Conservation (phyloP, 2,329 filamentous ascomycete genomes). For the Phialocephala subalpina region DNA sequence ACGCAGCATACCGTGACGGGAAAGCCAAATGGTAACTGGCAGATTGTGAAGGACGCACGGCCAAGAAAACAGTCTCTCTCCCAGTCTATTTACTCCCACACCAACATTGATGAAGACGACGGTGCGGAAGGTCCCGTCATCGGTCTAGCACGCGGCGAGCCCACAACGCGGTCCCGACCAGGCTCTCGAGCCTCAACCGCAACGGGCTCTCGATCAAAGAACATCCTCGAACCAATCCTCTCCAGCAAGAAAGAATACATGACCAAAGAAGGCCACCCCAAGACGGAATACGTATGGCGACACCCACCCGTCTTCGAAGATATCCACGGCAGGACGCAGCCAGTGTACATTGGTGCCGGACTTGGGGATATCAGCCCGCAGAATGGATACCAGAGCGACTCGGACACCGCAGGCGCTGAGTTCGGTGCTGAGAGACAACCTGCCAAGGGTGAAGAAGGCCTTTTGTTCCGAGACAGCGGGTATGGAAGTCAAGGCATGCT, state of each 20-base stretch:
- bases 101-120: slow-evolving; percentile 18
- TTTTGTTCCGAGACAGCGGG: slow-evolving; percentile 32
- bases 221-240: slow-evolving; percentile 32
- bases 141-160: slow-evolving; percentile 25
- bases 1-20: slow-evolving; percentile 39
- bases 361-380: slow-evolving; percentile 22
- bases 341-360: slow-evolving; percentile 30
- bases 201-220: slow-evolving; percentile 6
- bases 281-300: slow-evolving; percentile 41
- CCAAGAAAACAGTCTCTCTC: slow-evolving; percentile 9
- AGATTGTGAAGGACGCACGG: slow-evolving; percentile 18
- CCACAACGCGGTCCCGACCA: slow-evolving; percentile 10
- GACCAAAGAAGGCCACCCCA: slow-evolving; percentile 34
- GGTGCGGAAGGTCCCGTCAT: slow-evolving; percentile 30
- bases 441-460: slow-evolving; percentile 21
- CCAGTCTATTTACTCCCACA: slow-evolving; percentile 1
- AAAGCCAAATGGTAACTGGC: slow-evolving; percentile 26
- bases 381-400: slow-evolving; percentile 15
- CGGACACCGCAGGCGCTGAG: neutral
- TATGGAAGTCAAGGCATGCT: slow-evolving; percentile 35
- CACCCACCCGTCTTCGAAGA: slow-evolving; percentile 39
- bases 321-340: slow-evolving; percentile 25
- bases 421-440: slow-evolving; percentile 3
- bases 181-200: slow-evolving; percentile 18
- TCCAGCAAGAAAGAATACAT: slow-evolving; percentile 37